Base-by-base conservation (phyloP, 768 basidiomycete species). In the Leccinum arenicola region DNA sequence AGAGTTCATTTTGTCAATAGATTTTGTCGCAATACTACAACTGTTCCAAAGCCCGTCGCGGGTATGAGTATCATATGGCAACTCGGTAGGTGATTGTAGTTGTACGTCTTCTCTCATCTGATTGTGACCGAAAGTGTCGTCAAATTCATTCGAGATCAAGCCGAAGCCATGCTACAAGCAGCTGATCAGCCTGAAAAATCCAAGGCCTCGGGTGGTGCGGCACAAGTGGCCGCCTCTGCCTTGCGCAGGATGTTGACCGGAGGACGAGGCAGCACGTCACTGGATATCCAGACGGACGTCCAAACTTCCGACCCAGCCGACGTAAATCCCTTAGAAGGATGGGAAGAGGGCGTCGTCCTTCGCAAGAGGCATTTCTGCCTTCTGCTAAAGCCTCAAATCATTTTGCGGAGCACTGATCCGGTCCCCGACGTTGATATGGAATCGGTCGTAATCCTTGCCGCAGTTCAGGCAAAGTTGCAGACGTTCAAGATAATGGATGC, bases 341-440 rank as follows among this genome's bases (percentile, higher is more conserved):
- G 89, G 88, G 80, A 80, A 27, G 84, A 88, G 36, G 87, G 86
- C 1, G 85, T 91, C 50, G 81, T 85, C 29, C 76, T 89, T 31
- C 75, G 77, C 54, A 89, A 89, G 64, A 84, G 85, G 45, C 84
- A 94, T 68, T 89, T 90, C 70, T 90, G 91, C 68, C 78, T 94
- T n/a, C 80, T 98, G 35, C 76, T 96, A 59, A 95, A 95, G 66
- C 94, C 95, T 12, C 95, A 98, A 68, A 83, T 98, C 54, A 85
- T 93, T 10, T 75, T 97, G 27, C 79, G 83, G 19, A 89, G 86
- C 60, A 83, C 87, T 45, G 70, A 77, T 17, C 69, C 72, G 50
- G 73, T 67, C 11, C 55, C 70, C 6, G 61, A 64, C 33, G 73
- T 77, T 31, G 53, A 56, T n/a, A 25, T 50, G 14, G 83, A 84